Evolutionary conservation across 352 stramenopile genomes (phyloP).

Genomic region (Globisporangium cylindrosporum): DNA sequence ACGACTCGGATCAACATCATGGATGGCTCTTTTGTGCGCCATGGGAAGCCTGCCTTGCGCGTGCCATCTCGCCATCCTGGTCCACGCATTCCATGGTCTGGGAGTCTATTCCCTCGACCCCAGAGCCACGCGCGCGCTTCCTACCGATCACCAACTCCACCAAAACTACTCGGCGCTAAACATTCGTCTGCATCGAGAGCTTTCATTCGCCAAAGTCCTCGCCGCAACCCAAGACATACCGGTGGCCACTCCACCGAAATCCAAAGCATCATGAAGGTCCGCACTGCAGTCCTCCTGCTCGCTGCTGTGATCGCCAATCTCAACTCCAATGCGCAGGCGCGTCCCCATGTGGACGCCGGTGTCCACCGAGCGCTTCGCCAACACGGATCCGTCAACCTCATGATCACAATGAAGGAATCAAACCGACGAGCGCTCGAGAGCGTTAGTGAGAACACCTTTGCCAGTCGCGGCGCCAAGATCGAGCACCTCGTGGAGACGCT

Average conservation of each 20-base stretch:
- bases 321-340: slow-evolving; percentile 1
- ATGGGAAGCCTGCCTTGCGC: not conserved
- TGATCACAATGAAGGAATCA: slow-evolving; percentile 23
- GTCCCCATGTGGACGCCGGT: slow-evolving; percentile 13
- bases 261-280: slow-evolving; percentile 11
- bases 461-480: no score
- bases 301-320: slow-evolving; percentile 15
- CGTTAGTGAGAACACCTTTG: no score
- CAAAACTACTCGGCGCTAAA: not conserved
- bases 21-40: slow-evolving; percentile 3
- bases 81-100: not conserved
- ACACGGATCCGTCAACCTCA: slow-evolving; percentile 17
- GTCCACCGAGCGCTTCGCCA: slow-evolving; percentile 26
- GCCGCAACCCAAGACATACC: no score
- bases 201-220: not conserved
- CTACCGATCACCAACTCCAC: not conserved
- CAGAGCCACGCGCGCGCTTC: not conserved
- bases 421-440: not conserved
- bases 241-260: not conserved
- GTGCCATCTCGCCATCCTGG: slow-evolving; percentile 7
- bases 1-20: no score
- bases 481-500: no score
- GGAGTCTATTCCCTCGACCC: not conserved
- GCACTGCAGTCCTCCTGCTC: not conserved
- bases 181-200: no score